Percentiles rank a stretch among this genome's conserved stretches.
phyloP scores from a whole-genome alignment of 2,329 filamentous ascomycete species.

The Talaromyces sp. region DNA sequence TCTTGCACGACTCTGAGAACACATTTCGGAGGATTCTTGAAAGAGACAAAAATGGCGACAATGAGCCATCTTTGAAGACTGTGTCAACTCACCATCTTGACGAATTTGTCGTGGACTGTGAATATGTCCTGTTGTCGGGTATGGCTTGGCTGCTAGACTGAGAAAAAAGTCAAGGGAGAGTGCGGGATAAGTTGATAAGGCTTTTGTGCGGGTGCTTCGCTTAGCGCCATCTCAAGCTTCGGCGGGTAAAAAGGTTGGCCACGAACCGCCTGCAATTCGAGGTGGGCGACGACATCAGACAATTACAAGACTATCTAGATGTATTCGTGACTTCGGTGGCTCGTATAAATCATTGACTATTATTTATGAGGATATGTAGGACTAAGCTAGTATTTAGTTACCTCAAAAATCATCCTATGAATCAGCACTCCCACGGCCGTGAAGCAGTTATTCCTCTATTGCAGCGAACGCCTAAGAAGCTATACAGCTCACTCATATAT shows the following conservation, averaged over 20 bases:
- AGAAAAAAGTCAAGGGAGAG: constrained; percentile 24
- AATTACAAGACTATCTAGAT: background rate
- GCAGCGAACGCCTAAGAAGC: background rate
- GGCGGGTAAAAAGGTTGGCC: constrained; percentile 34
- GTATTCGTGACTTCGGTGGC: background rate
- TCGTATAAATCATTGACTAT: background rate
- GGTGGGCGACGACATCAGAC: constrained; percentile 17
- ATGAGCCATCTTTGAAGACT: constrained; percentile 27
- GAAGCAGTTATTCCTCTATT: background rate
- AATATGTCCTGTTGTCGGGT: constrained; percentile 35
- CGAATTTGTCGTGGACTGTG: constrained; percentile 33
- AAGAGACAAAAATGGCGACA: constrained; percentile 17
- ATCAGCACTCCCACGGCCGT: background rate
- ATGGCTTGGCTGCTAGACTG: constrained; percentile 28
- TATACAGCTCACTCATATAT: background rate
- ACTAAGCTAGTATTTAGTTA: too few species aligned
- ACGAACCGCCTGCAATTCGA: constrained; percentile 28
- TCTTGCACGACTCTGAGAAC: constrained; percentile 78
- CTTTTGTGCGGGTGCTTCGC: constrained; percentile 45
- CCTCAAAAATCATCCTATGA: background rate
- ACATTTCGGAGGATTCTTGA: constrained; percentile 19
- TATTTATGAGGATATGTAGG: too few species aligned
- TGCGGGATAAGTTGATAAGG: constrained; percentile 27
- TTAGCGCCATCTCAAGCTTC: constrained; percentile 35
- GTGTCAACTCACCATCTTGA: constrained; percentile 45